Base-by-base conservation (phyloP, 257 asterid genomes). In the Nicotiana knightiana region DNA sequence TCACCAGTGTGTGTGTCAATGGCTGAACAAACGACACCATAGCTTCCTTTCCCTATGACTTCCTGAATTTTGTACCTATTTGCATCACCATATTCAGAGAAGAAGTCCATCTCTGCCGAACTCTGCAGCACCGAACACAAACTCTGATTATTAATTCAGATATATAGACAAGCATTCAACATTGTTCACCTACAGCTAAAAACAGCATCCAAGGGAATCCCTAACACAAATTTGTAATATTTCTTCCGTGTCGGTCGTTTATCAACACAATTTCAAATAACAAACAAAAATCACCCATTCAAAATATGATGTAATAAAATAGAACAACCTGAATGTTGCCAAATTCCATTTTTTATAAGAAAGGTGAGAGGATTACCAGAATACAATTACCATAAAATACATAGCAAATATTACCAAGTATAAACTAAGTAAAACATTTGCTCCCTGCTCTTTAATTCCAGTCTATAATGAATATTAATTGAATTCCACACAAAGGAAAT, bases 1-100 rank as follows among this genome's bases (percentile, higher is more conserved):
- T 93, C 96, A 76, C 93, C 93, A 1, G 98, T 93, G 68, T 91
- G 92, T 46, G 94, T 89, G 87, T 94, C 98, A 0, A 92, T 84
- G 46, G 97, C 96, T 15, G 98, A 93, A 89, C 98, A 94, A 82
- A 94, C 97, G 78, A 94, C 97, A 68, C 97, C 98, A 84, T 94
- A 94, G 92, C 97, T 94, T 63, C 98, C 97, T 88, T 93, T 94
- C 62, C 98, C 98, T 53, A 94, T 86, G 82, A 94, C 93, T 87
- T 93, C 98, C 87, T 83, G 97, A 85, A 93, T 90, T 77, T 91
- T 93, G 81, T 86, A 94, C 86, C 96, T 87, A 86, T 88, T 94
- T 46, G 95, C 97, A 87, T 93, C 98, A 64, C 98, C 98, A 85
- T 92, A 93, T 61, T 93, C 98, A 39, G 97, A 92, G 81, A 94